phyloP scores from a whole-genome alignment of 176 grass and related monocot genomes.

The Oryza meridionalis region DNA sequence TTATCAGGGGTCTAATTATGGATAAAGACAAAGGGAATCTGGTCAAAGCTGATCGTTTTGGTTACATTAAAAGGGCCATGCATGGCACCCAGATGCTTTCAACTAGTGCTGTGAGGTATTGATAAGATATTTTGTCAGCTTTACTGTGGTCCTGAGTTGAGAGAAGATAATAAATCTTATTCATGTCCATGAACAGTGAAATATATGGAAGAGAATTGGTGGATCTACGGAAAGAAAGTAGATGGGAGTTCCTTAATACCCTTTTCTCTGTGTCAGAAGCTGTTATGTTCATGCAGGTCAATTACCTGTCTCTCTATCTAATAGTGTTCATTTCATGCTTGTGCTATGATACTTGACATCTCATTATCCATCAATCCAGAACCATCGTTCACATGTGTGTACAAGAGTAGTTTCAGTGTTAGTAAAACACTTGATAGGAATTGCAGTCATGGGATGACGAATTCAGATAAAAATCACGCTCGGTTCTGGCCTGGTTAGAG shows the following conservation, averaged over 20 bases:
- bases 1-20: conserved; percentile 91
- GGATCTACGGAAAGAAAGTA: conserved; percentile 89
- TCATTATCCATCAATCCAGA: conserved; percentile 13
- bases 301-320: conserved; percentile 32
- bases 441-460: conserved; percentile 10
- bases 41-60: conserved; percentile 96
- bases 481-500: conserved; percentile 3
- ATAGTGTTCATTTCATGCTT: conserved; percentile 27
- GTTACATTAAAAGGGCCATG: conserved; percentile 96
- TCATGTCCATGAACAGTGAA: conserved; percentile 63
- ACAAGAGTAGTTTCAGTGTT: neutral
- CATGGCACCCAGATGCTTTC: conserved; percentile 96
- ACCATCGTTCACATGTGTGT: neutral
- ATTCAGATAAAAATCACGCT: conserved; percentile 14
- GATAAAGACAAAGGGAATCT: conserved; percentile 98
- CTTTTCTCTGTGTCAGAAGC: conserved; percentile 99
- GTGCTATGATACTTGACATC: conserved; percentile 17
- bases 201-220: conserved; percentile 98
- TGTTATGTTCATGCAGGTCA: conserved; percentile 99
- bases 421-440: conserved; percentile 24
- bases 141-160: neutral
- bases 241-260: conserved; percentile 98
- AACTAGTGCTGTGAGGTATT: conserved; percentile 82
- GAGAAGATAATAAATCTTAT: conserved; percentile 16
- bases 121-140: conserved; percentile 21